phyloP scores from a whole-genome alignment of 345 rosid species.

The Stellera chamaejasme region DNA sequence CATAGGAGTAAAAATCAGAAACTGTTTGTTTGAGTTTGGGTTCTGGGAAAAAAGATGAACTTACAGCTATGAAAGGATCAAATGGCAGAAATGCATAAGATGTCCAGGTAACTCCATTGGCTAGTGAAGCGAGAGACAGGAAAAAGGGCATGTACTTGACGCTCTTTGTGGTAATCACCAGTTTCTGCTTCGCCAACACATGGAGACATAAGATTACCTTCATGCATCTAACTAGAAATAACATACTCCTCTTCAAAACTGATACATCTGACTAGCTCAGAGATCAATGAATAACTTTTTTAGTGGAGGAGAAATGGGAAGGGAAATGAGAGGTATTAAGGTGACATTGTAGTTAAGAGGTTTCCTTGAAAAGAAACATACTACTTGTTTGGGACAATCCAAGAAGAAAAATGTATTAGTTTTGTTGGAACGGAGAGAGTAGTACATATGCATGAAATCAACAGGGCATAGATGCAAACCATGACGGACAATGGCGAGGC shows the following conservation, averaged over 20 bases:
- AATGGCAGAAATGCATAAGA: constrained; percentile 61
- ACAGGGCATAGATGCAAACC: constrained; percentile 30
- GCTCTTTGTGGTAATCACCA: constrained; percentile 71
- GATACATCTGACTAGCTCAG: neutral
- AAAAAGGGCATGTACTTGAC: constrained; percentile 90
- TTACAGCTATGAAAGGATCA: constrained; percentile 63
- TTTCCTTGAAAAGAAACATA: neutral
- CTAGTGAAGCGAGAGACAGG: constrained; percentile 62
- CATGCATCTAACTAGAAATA: neutral
- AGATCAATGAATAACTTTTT: too few relatives aligned
- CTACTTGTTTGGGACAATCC: too few relatives aligned
- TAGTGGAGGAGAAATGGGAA: too few relatives aligned
- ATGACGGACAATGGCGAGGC: constrained; percentile 76
- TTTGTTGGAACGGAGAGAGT: too few relatives aligned
- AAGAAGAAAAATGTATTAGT: too few relatives aligned
- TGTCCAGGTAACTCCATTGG: constrained; percentile 63
- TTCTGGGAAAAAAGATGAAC: constrained; percentile 1
- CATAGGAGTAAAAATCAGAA: neutral
- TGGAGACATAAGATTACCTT: neutral
- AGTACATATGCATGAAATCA: neutral
- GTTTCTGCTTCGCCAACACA: constrained; percentile 38
- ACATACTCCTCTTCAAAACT: neutral
- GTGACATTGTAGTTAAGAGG: neutral
- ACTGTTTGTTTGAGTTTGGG: neutral
- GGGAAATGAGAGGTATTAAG: neutral